phyloP scores from a whole-genome alignment of 2,329 filamentous ascomycete genomes.

The Diplodia sapinea region DNA sequence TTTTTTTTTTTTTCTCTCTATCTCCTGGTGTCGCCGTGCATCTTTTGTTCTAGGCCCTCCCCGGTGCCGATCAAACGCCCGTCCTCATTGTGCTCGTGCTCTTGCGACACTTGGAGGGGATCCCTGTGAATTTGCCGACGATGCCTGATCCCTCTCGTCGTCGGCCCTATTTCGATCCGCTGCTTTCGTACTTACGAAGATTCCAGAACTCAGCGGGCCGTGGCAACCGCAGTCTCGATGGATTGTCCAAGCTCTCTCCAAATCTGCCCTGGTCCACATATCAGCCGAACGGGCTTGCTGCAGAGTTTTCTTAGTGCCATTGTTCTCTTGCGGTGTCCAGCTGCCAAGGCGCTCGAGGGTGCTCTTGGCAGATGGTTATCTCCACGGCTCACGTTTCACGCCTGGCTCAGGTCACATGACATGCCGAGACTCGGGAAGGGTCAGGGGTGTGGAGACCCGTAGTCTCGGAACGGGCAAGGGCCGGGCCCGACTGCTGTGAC shows the following conservation, averaged over 20 bases:
- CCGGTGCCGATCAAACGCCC: conserved; percentile 16
- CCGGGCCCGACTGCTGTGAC: background rate
- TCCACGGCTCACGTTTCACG: background rate
- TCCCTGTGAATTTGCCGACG: background rate
- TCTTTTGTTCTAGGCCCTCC: background rate
- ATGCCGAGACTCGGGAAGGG: conserved; percentile 1
- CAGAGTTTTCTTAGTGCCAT: background rate
- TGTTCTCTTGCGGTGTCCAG: background rate
- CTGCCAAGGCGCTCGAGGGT: background rate
- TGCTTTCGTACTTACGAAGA: background rate
- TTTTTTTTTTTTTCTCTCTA: background rate
- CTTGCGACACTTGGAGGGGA: background rate
- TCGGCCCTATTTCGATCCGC: conserved; percentile 10
- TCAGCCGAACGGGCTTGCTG: background rate
- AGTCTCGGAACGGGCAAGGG: background rate
- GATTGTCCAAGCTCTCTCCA: background rate
- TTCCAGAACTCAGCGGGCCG: background rate
- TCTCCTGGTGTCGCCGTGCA: background rate
- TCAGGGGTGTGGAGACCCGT: background rate
- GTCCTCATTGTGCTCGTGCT: background rate
- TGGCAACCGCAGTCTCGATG: background rate
- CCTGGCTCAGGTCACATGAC: background rate
- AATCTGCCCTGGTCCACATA: background rate
- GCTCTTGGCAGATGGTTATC: background rate
- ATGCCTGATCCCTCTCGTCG: background rate